Base-by-base conservation (phyloP, 2,329 filamentous ascomycete genomes). In the Xylariaceae sp. region DNA sequence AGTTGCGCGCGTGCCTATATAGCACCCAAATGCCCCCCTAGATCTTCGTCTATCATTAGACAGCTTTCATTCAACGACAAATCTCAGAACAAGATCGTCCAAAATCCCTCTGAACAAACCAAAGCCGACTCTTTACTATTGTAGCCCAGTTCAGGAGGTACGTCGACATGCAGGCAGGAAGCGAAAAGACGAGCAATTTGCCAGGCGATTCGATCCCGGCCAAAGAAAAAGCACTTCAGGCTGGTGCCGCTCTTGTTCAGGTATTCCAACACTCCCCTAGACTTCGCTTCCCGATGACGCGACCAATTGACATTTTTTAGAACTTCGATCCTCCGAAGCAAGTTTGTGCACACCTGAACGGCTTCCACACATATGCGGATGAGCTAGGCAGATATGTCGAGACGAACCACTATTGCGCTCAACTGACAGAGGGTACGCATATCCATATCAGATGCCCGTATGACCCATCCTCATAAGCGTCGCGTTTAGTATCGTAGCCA, bases 381-480 rank as follows among this genome's bases (percentile, higher is more conserved):
- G 87, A 92, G 45, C 83, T 85, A 0, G 78, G 74, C 1, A 83
- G 87, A 11, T 78, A 75, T 40, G 84, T 95, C 1, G 88, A 94
- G 68, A 76, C 89, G 0, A 91, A 94, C 66, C 89, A 95, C 70
- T 95, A 94, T 72, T 95, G 90, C 68, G 80, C 85, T 1, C 89
- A 94, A 64, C 64, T 94, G 3, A 90, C 80, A 57, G 79, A 85
- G 64, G 75, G 75, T 78, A 59, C 47, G 75, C 78, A 59, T 47
- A 26, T n/a, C 29, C 19, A 11, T 0, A 19, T 51, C 29, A n/a
- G 7, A 19, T 49, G 26, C 40, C 26, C 7, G 2, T 8, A 29
- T 42, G 40, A 4, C 6, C 19, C 4, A 52, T 30, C 31, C 12
- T 27, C 9, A 8, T 3, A 29, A 34, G 29, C 41, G 4, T 41